phyloP scores from a whole-genome alignment of 1,284 basidiomycete genomes.

The Naganishia albida region DNA sequence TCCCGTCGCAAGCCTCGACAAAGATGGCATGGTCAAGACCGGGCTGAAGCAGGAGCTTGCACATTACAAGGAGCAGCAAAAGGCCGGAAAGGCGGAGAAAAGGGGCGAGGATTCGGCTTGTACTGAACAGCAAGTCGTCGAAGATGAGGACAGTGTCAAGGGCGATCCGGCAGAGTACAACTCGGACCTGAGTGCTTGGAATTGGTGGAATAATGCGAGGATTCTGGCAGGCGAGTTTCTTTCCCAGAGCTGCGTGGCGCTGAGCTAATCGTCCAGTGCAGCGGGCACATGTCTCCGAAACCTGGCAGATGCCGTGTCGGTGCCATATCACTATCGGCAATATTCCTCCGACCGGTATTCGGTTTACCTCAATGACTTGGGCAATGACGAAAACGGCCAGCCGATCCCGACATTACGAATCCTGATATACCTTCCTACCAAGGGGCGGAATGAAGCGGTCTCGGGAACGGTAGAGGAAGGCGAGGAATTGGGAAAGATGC shows the following conservation, averaged over 20 bases:
- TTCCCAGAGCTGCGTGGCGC: not conserved
- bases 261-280: not conserved
- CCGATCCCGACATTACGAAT: slow-evolving; percentile 29
- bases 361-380: slow-evolving; percentile 27
- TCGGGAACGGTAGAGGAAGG: slow-evolving; percentile 8
- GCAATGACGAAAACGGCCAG: slow-evolving; percentile 25
- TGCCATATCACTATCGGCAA: slow-evolving; percentile 31
- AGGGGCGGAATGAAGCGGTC: slow-evolving; percentile 10
- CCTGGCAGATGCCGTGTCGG: slow-evolving; percentile 22
- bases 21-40: slow-evolving; percentile 13
- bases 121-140: not conserved
- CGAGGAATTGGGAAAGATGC: slow-evolving; percentile 23
- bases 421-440: slow-evolving; percentile 29
- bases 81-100: not conserved
- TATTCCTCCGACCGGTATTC: slow-evolving; percentile 30
- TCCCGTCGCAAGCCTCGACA: slow-evolving; percentile 14
- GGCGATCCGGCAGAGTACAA: slow-evolving; percentile 1
- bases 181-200: slow-evolving; percentile 20
- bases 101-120: not conserved
- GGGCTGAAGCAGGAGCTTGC: slow-evolving; percentile 18
- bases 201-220: slow-evolving; percentile 31
- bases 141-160: not conserved
- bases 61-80: slow-evolving; percentile 20
- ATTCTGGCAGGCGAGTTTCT: slow-evolving; percentile 15
- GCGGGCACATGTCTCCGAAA: slow-evolving; percentile 31